Percentiles rank a stretch among this genome's conserved stretches.
These are phyloP conservation scores for Nidularia pulvinata DNA, from an alignment of 768 basidiomycete genomes.

Conservation along the genomic window DNA sequence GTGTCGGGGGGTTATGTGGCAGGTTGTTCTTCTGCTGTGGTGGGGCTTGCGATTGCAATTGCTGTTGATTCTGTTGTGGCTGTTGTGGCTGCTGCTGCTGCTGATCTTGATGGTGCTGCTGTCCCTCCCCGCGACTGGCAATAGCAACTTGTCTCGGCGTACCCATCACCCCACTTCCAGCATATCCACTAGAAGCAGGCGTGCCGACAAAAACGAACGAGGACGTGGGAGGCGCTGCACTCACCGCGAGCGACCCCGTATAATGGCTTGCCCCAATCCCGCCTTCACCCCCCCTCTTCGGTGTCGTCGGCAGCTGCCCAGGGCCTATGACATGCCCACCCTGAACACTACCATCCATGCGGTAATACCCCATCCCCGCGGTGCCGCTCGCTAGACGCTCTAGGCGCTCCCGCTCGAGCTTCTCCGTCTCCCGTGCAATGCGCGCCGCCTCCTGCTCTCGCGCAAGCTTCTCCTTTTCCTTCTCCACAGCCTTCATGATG, in stretches of 20 bases:
- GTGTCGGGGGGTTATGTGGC: conserved; percentile 28
- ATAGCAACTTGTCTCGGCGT: conserved; percentile 1
- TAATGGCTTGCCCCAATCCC: conserved; percentile 1
- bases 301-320: too few relatives aligned
- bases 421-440: conserved; percentile 20
- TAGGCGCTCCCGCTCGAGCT: conserved; percentile 22
- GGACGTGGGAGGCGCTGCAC: conserved; percentile 2
- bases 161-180: conserved; percentile 8
- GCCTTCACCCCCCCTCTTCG: conserved; percentile 10
- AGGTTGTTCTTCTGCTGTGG: too few relatives aligned
- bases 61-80: conserved; percentile 1
- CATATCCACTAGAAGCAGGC: conserved; percentile 11
- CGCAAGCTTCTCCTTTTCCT: conserved; percentile 31
- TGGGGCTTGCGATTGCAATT: neutral
- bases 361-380: conserved; percentile 16
- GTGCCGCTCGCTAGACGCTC: conserved; percentile 21
- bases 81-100: neutral
- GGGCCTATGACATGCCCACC: conserved; percentile 2
- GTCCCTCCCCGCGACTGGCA: neutral
- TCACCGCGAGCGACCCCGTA: neutral
- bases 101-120: neutral
- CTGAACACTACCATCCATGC: conserved; percentile 8
- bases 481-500: conserved; percentile 33
- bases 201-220: conserved; percentile 24
- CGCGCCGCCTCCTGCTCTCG: conserved; percentile 21